Conservation (phyloP, 176 grass and related monocot species). For the Avena atlantica region DNA sequence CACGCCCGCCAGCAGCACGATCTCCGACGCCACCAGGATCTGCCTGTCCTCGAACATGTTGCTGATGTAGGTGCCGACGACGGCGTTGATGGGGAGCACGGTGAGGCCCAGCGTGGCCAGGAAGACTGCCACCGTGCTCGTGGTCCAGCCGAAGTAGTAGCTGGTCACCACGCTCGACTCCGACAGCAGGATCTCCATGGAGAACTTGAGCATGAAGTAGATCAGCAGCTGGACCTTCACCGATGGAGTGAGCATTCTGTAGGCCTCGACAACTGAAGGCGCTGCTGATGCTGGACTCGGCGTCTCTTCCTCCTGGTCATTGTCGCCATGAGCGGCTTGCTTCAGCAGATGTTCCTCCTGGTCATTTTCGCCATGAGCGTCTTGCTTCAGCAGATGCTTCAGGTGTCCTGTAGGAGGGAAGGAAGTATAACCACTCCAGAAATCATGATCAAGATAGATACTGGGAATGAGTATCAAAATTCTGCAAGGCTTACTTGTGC, state of each 20-base stretch:
- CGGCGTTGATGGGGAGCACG: conserved; percentile 14
- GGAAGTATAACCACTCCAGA: not conserved
- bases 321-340: not conserved
- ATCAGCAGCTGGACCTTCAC: conserved; percentile 29
- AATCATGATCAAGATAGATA: not conserved
- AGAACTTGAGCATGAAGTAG: conserved; percentile 34
- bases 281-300: not conserved
- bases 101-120: conserved; percentile 7
- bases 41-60: conserved; percentile 35
- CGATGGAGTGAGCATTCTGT: not conserved
- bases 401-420: not conserved
- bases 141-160: conserved; percentile 25
- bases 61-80: conserved; percentile 27
- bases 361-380: not conserved
- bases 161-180: conserved; percentile 26
- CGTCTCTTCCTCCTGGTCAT: not conserved
- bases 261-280: conserved; percentile 2
- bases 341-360: conserved; percentile 8
- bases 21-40: conserved; percentile 23
- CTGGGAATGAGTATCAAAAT: not conserved
- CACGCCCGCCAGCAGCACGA: not conserved
- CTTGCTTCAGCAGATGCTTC: not conserved
- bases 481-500: not conserved
- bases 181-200: conserved; percentile 24
- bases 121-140: conserved; percentile 14